These are phyloP conservation scores for Herpotrichia juniperi DNA, from an alignment of 2,329 filamentous ascomycete species.

Conservation along the genomic window DNA sequence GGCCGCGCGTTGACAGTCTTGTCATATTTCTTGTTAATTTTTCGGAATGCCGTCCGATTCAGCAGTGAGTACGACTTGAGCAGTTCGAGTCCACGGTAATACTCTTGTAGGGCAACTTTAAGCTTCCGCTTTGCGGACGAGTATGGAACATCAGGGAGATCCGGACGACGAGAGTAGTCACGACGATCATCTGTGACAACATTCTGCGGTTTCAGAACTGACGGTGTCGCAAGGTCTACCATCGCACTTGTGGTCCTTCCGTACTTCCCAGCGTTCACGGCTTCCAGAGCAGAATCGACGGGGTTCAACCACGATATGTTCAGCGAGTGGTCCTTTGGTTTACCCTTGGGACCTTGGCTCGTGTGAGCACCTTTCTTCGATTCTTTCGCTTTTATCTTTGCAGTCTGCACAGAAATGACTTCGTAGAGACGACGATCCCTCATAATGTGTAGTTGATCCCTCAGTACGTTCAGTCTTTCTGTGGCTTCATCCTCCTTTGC, in stretches of 20 bases:
- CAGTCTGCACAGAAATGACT: conserved; percentile 57
- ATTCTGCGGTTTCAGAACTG: conserved; percentile 47
- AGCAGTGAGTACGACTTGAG: conserved; percentile 89
- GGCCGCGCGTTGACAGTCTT: conserved; percentile 83
- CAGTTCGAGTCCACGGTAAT: conserved; percentile 88
- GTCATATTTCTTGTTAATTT: conserved; percentile 99
- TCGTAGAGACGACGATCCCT: conserved; percentile 81
- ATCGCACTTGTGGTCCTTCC: conserved; percentile 61
- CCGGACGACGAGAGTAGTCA: conserved; percentile 51
- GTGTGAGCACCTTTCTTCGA: conserved; percentile 26
- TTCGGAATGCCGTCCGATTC: conserved; percentile 92
- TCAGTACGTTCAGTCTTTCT: conserved; percentile 70
- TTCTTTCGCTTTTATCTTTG: conserved; percentile 38
- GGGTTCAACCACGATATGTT: conserved; percentile 34
- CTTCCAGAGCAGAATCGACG: conserved; percentile 51
- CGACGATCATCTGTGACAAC: conserved; percentile 38
- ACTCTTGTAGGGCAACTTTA: conserved; percentile 89
- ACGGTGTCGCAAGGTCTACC: conserved; percentile 42
- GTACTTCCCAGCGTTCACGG: conserved; percentile 51
- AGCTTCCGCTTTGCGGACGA: conserved; percentile 88
- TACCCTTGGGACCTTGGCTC: conserved; percentile 20
- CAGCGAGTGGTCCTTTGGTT: conserved; percentile 18
- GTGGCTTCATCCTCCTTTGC: conserved; percentile 86
- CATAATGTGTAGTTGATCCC: conserved; percentile 92
- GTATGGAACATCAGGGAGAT: conserved; percentile 71